Conservation (phyloP, 805 yeast genomes). For the Candida cerambycidarum region DNA sequence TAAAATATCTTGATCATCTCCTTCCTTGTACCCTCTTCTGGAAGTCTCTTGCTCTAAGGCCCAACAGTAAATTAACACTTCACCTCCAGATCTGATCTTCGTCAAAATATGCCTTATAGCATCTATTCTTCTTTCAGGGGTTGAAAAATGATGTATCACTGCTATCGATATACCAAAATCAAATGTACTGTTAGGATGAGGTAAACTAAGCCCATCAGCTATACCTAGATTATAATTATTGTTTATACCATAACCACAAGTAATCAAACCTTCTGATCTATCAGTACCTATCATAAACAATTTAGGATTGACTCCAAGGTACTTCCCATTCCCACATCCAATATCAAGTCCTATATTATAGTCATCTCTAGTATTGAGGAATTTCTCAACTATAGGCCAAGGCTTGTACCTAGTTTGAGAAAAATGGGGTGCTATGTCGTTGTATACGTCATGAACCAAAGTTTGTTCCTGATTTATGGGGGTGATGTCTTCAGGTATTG, state of each 20-base stretch:
- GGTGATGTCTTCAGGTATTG: constrained; percentile 24
- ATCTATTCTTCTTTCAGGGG: constrained; percentile 69
- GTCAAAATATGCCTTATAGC: constrained; percentile 72
- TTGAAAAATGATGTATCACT: constrained; percentile 94
- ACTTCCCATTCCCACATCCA: constrained; percentile 98
- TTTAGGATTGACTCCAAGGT: constrained; percentile 67
- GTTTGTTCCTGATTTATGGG: constrained; percentile 66
- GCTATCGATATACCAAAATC: constrained; percentile 96
- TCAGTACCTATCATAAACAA: constrained; percentile 74
- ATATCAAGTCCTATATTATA: constrained; percentile 84
- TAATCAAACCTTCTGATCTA: constrained; percentile 65
- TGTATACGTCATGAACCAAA: constrained; percentile 89
- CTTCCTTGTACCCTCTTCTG: constrained; percentile 86
- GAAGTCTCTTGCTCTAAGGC: constrained; percentile 89
- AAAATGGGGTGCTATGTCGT: constrained; percentile 89
- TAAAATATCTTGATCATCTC: constrained; percentile 88
- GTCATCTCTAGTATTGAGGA: constrained; percentile 46
- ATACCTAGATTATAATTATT: constrained; percentile 57
- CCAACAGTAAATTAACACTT: constrained; percentile 88
- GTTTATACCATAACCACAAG: constrained; percentile 55
- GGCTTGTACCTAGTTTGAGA: constrained; percentile 94
- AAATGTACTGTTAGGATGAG: constrained; percentile 36
- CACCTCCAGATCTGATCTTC: constrained; percentile 59
- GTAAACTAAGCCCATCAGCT: constrained; percentile 72
- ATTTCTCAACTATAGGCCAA: constrained; percentile 91